Evolutionary conservation across 768 basidiomycete genomes (phyloP).

Genomic region (Boletus huronensis): DNA sequence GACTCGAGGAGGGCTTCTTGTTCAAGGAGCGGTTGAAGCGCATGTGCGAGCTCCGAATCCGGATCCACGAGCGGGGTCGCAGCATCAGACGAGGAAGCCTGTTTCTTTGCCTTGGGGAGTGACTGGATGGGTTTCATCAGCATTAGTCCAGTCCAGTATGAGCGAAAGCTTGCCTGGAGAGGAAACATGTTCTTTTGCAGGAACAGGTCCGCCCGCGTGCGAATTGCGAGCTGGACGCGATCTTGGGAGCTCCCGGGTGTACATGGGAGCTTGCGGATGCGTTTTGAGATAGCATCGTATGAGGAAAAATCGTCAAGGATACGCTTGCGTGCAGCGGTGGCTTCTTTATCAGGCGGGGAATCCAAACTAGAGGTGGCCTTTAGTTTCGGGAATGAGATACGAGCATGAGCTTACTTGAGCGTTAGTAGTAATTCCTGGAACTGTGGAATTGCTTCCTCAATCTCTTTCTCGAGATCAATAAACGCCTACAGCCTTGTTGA

Average conservation of each 20-base stretch:
- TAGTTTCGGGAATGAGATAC: constrained; percentile 11
- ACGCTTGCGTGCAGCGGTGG: constrained; percentile 68
- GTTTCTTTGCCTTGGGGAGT: constrained; percentile 47
- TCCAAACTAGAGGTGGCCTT: constrained; percentile 28
- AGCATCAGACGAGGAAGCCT: constrained; percentile 8
- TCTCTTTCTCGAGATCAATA: constrained; percentile 76
- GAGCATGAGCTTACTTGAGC: constrained; percentile 46
- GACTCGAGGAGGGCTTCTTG: constrained; percentile 90
- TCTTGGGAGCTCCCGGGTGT: constrained; percentile 72
- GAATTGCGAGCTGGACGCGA: constrained; percentile 78
- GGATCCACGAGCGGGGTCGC: constrained; percentile 45
- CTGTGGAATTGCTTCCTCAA: constrained; percentile 81
- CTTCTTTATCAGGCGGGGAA: constrained; percentile 63
- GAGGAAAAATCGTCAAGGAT: constrained; percentile 82
- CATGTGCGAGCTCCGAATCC: constrained; percentile 66
- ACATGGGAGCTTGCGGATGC: constrained; percentile 71
- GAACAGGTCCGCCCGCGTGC: constrained; percentile 72
- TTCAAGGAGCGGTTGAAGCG: constrained; percentile 85
- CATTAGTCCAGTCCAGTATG: neutral
- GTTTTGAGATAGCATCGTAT: constrained; percentile 86
- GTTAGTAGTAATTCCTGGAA: constrained; percentile 83
- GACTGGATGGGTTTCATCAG: constrained; percentile 30
- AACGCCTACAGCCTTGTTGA: constrained; percentile 48
- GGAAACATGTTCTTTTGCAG: constrained; percentile 87
- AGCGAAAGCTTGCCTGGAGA: constrained; percentile 21